phyloP scores from a whole-genome alignment of 768 basidiomycete species.

The Galerina marginata region DNA sequence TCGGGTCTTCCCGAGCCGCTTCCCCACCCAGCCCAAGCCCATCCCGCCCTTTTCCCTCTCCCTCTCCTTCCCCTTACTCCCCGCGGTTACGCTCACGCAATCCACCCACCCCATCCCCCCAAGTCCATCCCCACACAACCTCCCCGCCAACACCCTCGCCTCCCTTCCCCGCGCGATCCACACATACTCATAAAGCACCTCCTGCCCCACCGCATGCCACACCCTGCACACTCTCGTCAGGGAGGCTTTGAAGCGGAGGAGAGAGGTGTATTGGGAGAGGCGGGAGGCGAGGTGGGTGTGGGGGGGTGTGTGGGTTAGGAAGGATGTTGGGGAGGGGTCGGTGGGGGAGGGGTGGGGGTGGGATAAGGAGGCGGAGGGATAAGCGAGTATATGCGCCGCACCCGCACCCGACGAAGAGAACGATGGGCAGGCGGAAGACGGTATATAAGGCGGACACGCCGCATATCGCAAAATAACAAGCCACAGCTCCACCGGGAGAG shows the following conservation, averaged over 20 bases:
- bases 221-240: constrained; percentile 59
- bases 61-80: constrained; percentile 4
- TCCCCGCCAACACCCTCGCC: constrained; percentile 28
- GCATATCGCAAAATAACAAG: constrained; percentile 66
- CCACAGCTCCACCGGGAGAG: constrained; percentile 72
- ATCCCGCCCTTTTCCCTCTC: not conserved
- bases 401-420: constrained; percentile 48
- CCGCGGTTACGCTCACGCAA: not conserved
- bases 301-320: constrained; percentile 55
- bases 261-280: constrained; percentile 48
- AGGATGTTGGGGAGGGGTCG: constrained; percentile 59
- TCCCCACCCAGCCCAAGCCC: no score
- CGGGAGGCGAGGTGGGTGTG: constrained; percentile 41
- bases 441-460: constrained; percentile 34
- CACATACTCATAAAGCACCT: constrained; percentile 68
- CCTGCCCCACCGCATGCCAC: constrained; percentile 60
- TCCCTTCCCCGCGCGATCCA: constrained; percentile 62
- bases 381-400: no score
- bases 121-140: constrained; percentile 26
- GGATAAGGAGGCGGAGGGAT: no score
- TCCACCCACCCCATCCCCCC: constrained; percentile 1
- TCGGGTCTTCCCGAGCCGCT: not conserved
- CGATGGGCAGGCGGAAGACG: constrained; percentile 34
- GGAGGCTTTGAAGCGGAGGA: constrained; percentile 54
- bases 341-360: constrained; percentile 54